Evolutionary conservation across 495 filamentous ascomycete genomes (phyloP).

Genomic region (Aspergillus nidulans): DNA sequence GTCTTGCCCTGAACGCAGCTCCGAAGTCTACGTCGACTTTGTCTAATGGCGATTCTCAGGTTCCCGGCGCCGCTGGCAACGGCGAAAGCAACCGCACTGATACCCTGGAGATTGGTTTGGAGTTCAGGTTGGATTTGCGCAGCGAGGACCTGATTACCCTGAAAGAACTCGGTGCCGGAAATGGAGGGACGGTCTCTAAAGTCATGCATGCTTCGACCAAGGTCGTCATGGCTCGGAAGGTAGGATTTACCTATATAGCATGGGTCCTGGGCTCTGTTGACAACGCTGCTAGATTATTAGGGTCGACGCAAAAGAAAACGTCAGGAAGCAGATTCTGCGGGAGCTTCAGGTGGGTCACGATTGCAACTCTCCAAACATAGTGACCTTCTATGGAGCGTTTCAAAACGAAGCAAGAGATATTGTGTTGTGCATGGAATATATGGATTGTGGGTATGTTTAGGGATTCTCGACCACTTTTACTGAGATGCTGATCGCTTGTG

Average conservation of each 20-base stretch:
- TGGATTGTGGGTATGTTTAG: constrained; percentile 87
- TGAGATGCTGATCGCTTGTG: constrained; percentile 1
- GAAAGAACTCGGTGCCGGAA: constrained; percentile 92
- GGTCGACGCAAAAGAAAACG: constrained; percentile 94
- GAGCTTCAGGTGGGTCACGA: constrained; percentile 98
- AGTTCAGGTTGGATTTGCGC: constrained; percentile 88
- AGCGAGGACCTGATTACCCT: constrained; percentile 89
- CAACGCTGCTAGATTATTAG: constrained; percentile 77
- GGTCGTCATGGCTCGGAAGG: constrained; percentile 97
- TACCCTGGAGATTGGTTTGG: constrained; percentile 92
- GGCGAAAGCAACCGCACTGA: constrained; percentile 56
- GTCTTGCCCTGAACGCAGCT: constrained; percentile 74
- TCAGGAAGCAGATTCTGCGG: constrained; percentile 90
- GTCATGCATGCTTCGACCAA: constrained; percentile 92
- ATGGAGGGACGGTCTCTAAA: constrained; percentile 97
- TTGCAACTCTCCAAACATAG: constrained; percentile 93
- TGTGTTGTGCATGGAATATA: constrained; percentile 99
- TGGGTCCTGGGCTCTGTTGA: constrained; percentile 5
- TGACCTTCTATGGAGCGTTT: constrained; percentile 96
- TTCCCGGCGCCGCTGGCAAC: constrained; percentile 57
- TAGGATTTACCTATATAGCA: constrained; percentile 31
- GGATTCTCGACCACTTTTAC: not conserved
- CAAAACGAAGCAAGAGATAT: constrained; percentile 94
- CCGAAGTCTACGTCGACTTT: constrained; percentile 54
- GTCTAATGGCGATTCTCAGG: constrained; percentile 56